Evolutionary conservation across 768 basidiomycete species (phyloP).

Genomic region (Lentinula guzmanii): DNA sequence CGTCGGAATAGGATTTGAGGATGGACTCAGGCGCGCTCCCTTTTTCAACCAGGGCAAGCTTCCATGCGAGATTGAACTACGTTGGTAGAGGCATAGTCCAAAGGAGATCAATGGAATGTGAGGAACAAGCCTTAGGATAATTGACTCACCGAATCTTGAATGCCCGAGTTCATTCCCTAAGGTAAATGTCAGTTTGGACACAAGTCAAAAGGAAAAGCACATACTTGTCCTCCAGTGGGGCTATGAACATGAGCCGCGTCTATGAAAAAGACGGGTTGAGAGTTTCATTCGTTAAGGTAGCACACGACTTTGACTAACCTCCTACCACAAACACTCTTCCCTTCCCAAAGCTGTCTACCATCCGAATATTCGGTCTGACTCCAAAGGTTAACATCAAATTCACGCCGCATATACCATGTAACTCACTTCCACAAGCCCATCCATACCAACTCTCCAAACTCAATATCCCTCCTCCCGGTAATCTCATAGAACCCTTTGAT

Average conservation of each 20-base stretch:
- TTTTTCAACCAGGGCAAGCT: slow-evolving; percentile 35
- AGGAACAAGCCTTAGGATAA: neutral
- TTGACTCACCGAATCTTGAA: slow-evolving; percentile 30
- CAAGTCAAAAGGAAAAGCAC: neutral
- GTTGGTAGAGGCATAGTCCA: neutral
- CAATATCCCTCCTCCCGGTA: slow-evolving; percentile 21
- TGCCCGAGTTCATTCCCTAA: slow-evolving; percentile 28
- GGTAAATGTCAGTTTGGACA: slow-evolving; percentile 5
- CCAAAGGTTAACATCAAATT: neutral
- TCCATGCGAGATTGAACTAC: slow-evolving; percentile 40
- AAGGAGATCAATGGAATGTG: neutral
- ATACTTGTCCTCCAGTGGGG: slow-evolving; percentile 35
- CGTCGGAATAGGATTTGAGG: slow-evolving; percentile 33
- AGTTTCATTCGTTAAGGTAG: neutral
- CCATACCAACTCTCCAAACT: slow-evolving; percentile 22
- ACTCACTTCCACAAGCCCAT: slow-evolving; percentile 22
- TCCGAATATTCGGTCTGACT: slow-evolving; percentile 39
- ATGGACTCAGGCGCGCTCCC: slow-evolving; percentile 26
- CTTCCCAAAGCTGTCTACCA: slow-evolving; percentile 33
- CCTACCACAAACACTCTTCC: slow-evolving; percentile 45
- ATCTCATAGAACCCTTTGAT: slow-evolving; percentile 21
- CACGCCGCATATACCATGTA: neutral
- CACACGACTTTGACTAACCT: slow-evolving; percentile 23
- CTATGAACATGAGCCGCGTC: slow-evolving; percentile 46
- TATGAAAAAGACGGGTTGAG: slow-evolving; percentile 10